A percentile compares a stretch with the other conserved stretches of the same genome.
Evolutionary conservation across 371 early-diverging fungal genomes (phyloP).

Genomic region (Rhizopus delemar): DNA sequence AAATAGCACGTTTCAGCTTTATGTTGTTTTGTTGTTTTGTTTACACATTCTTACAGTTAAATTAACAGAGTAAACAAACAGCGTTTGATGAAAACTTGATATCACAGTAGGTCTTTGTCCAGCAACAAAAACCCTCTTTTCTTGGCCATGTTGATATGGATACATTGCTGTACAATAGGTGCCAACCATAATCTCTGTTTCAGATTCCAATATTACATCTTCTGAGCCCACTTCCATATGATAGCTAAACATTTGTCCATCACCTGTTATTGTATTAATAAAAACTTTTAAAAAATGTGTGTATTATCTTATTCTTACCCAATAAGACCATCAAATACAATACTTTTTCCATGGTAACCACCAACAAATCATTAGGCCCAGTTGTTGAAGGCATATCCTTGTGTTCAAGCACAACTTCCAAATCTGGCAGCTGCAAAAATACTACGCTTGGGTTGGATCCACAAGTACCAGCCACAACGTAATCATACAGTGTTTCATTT

Average conservation of each 20-base stretch:
- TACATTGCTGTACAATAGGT: slow-evolving; percentile 22
- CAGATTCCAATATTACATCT: neutral
- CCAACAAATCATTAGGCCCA: slow-evolving; percentile 39
- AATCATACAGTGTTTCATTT: slow-evolving; percentile 11
- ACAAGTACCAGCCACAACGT: slow-evolving; percentile 18
- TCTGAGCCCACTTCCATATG: slow-evolving; percentile 27
- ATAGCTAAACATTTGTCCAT: slow-evolving; percentile 75
- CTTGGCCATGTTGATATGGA: slow-evolving; percentile 27
- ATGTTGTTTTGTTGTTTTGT: neutral
- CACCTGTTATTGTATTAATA: slow-evolving; percentile 47
- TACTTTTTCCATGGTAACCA: slow-evolving; percentile 60
- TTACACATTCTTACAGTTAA: slow-evolving; percentile 48
- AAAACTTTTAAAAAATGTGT: neutral
- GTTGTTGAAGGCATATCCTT: neutral
- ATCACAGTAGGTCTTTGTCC: slow-evolving; percentile 86
- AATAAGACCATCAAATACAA: slow-evolving; percentile 73
- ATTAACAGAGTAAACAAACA: slow-evolving; percentile 81
- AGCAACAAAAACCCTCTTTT: slow-evolving; percentile 72
- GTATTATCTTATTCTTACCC: slow-evolving; percentile 42
- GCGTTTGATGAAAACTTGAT: slow-evolving; percentile 58
- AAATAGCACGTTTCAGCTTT: slow-evolving; percentile 1
- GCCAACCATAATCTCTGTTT: slow-evolving; percentile 19
- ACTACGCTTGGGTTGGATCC: neutral
- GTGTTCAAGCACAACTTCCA: slow-evolving; percentile 9
- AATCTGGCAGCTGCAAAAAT: slow-evolving; percentile 4